phyloP scores from a whole-genome alignment of 2,329 filamentous ascomycete genomes.

The Verticillium nubilum region DNA sequence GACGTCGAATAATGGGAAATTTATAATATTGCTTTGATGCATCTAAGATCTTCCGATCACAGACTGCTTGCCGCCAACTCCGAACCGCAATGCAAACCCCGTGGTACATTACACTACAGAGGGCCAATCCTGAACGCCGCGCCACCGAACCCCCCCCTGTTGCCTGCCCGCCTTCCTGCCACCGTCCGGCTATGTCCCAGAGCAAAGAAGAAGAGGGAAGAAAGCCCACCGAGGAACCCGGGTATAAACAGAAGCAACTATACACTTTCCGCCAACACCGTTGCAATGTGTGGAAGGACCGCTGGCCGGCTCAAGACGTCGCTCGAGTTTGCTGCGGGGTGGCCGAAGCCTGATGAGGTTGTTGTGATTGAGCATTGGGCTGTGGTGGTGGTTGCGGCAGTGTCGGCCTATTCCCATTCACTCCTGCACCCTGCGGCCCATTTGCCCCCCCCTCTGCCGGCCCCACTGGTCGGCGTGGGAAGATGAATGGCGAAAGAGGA shows the following conservation, averaged over 20 bases:
- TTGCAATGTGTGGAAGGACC: neutral
- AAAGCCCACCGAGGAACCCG: neutral
- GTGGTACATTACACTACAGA: neutral
- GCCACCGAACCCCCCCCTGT: neutral
- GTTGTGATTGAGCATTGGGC: slow-evolving; percentile 18
- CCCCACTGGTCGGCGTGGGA: slow-evolving; percentile 29
- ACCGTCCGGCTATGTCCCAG: neutral
- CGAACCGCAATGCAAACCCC: slow-evolving; percentile 1
- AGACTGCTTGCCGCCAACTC: neutral
- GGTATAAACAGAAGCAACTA: slow-evolving; percentile 2
- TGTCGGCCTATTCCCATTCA: slow-evolving; percentile 12
- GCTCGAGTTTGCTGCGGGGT: neutral
- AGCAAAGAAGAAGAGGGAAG: neutral
- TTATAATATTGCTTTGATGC: neutral
- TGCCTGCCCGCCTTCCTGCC: slow-evolving; percentile 1
- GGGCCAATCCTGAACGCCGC: slow-evolving; percentile 2
- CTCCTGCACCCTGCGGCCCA: slow-evolving; percentile 7
- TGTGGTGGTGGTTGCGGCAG: slow-evolving; percentile 12
- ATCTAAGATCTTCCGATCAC: slow-evolving; percentile 1
- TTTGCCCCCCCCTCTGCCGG: slow-evolving; percentile 14
- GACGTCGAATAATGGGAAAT: neutral
- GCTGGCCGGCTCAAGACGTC: neutral
- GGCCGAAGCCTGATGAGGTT: neutral
- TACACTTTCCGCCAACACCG: slow-evolving; percentile 1
- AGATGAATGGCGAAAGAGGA: slow-evolving; percentile 39